Evolutionary conservation across 2,329 filamentous ascomycete species (phyloP).

Genomic region (Amauroascus verrucosus): DNA sequence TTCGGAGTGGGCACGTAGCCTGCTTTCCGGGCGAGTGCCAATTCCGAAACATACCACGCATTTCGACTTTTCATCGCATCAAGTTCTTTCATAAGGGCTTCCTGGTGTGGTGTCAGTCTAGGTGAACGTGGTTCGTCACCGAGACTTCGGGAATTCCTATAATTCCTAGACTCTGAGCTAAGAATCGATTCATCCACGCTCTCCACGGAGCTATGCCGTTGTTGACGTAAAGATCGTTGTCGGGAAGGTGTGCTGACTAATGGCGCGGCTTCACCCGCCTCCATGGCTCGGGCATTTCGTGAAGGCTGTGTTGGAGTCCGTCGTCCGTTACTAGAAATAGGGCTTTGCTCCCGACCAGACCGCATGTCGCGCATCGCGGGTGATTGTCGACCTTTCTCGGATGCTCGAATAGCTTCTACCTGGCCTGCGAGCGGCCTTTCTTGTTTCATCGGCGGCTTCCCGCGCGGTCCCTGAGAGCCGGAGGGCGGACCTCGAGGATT

Average conservation of each 20-base stretch:
- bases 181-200: slow-evolving; percentile 51
- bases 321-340: slow-evolving; percentile 47
- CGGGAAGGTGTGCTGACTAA: slow-evolving; percentile 35
- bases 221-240: slow-evolving; percentile 47
- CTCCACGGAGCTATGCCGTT: slow-evolving; percentile 58
- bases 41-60: slow-evolving; percentile 93
- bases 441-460: slow-evolving; percentile 32
- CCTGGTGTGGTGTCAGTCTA: slow-evolving; percentile 39
- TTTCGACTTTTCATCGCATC: slow-evolving; percentile 76
- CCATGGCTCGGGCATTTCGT: slow-evolving; percentile 35
- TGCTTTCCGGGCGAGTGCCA: slow-evolving; percentile 80
- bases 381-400: slow-evolving; percentile 40
- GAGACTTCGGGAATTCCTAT: slow-evolving; percentile 33
- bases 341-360: slow-evolving; percentile 38
- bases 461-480: slow-evolving; percentile 23
- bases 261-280: slow-evolving; percentile 38
- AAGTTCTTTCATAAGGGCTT: slow-evolving; percentile 71
- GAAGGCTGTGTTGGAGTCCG: slow-evolving; percentile 51
- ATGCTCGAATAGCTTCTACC: slow-evolving; percentile 34
- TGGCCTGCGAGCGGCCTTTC: slow-evolving; percentile 39
- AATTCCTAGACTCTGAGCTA: slow-evolving; percentile 30
- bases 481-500: slow-evolving; percentile 43
- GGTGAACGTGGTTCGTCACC: slow-evolving; percentile 38
- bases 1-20: slow-evolving; percentile 58
- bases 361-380: slow-evolving; percentile 36